Conservation (phyloP, 169 alveolate species). For the Eimeria nieschulzi region DNA sequence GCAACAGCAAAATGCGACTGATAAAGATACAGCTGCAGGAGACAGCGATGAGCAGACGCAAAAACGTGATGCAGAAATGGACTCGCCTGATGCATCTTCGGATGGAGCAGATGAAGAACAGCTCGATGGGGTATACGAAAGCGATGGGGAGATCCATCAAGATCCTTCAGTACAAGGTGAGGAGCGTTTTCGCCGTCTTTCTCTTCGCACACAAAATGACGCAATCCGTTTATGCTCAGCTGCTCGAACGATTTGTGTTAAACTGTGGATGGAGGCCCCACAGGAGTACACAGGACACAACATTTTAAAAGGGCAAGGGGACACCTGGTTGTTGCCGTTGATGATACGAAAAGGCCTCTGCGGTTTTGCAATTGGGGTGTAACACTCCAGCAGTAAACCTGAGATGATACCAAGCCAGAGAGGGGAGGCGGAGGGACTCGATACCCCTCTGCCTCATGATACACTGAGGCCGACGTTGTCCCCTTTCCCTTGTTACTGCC, state of each 20-base stretch:
- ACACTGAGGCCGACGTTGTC: slow-evolving; percentile 50
- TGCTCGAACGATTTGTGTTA: too few species aligned
- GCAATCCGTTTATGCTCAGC: not conserved
- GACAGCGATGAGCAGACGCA: not conserved
- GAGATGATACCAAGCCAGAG: slow-evolving; percentile 59
- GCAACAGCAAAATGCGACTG: slow-evolving; percentile 52
- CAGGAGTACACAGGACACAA: too few species aligned
- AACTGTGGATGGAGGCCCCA: too few species aligned
- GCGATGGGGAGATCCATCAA: slow-evolving; percentile 26
- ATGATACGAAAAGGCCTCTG: slow-evolving; percentile 67
- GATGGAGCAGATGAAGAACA: slow-evolving; percentile 19
- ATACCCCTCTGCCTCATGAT: slow-evolving; percentile 32
- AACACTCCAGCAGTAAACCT: slow-evolving; percentile 16
- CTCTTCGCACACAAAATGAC: not conserved
- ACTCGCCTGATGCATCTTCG: not conserved
- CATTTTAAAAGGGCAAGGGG: not conserved
- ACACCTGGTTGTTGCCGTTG: slow-evolving; percentile 44
- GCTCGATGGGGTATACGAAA: slow-evolving; percentile 11
- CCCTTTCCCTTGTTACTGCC: slow-evolving; percentile 5
- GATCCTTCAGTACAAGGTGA: slow-evolving; percentile 35
- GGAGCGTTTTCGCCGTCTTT: not conserved
- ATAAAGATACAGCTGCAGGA: slow-evolving; percentile 27
- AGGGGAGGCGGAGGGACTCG: slow-evolving; percentile 57
- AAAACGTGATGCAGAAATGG: slow-evolving; percentile 3
- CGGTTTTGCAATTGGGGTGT: slow-evolving; percentile 1